Base-by-base conservation (phyloP, 192 early-diverging fungal genomes). In the Chytriomyces hyalinus region DNA sequence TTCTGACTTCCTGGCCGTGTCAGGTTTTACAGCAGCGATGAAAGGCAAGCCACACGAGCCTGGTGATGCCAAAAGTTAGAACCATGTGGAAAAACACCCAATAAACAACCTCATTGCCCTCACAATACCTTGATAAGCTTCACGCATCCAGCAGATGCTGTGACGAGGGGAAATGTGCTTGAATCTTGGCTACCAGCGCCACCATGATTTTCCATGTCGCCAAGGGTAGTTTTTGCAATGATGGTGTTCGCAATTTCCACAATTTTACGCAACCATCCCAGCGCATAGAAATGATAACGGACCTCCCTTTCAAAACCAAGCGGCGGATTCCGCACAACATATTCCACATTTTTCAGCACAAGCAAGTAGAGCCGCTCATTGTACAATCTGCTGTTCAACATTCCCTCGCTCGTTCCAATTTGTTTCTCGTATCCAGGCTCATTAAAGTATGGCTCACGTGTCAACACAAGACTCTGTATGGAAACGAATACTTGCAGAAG, bases 351-450 rank as follows among this genome's bases (percentile, higher is more conserved):
- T 73, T 79, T 79, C 43, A 89, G 49, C 6, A 83, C 83, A 20
- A 90, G 60, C 24, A 90, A 72, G 61, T 83, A 90, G 3, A 86
- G 87, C 11, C 88, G 87, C 51, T 90, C 89, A 65, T 88, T 91
- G 71, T 90, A 90, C 59, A 87, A 49, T n/a, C 73, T 70, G 24
- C 84, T 78, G 51, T 85, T 84, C 17, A 77, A 71, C 4, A 57
- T 78, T 0, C 84, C 89, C 63, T 90, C 89, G n/a, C 77, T 45
- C 1, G 84, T 87, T 6, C 86, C 85, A 49, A 88, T 62, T 68
- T 84, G 85, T 64, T 84, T 84, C 65, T 90, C 89, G 60, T 84
- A 90, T 64, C 89, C 89, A 8, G 89, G 85, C 72, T 90, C 89
- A 50, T 91, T 90, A 70, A 83, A 90, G 61, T 87, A 90, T 13